Conservation (phyloP, 306 rosid species). For the Ormosia emarginata region DNA sequence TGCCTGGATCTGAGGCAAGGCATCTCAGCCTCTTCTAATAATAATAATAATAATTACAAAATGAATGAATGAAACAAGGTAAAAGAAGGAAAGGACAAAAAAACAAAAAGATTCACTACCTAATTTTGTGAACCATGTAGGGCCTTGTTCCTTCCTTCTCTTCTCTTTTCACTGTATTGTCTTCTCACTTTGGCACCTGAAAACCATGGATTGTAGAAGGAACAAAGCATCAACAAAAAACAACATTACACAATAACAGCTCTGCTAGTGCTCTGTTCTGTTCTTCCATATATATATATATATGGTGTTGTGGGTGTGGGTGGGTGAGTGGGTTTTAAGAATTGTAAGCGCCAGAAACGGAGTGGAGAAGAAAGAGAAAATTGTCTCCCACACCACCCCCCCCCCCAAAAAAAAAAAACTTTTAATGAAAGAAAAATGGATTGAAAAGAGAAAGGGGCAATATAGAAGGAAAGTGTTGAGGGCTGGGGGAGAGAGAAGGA, state of each 20-base stretch:
- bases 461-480: not conserved
- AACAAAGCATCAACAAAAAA: slow-evolving; percentile 24
- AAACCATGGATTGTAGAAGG: slow-evolving; percentile 32
- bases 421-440: not conserved
- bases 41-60: slow-evolving; percentile 27
- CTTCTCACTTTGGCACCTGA: slow-evolving; percentile 23
- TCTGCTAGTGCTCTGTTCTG: not conserved
- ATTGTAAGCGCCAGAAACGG: slow-evolving; percentile 25
- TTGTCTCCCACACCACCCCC: no score
- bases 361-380: slow-evolving; percentile 22
- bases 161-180: not conserved
- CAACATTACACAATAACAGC: slow-evolving; percentile 26
- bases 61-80: slow-evolving; percentile 24
- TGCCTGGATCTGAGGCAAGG: slow-evolving; percentile 90
- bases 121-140: slow-evolving; percentile 50
- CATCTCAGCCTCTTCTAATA: slow-evolving; percentile 44
- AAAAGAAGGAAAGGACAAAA: slow-evolving; percentile 3
- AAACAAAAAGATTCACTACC: slow-evolving; percentile 34
- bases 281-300: not conserved
- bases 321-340: slow-evolving; percentile 29
- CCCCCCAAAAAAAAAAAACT: not conserved
- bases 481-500: slow-evolving; percentile 10
- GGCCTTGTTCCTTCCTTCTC: slow-evolving; percentile 20
- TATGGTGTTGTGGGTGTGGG: not conserved
- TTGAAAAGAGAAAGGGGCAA: not conserved